phyloP scores from a whole-genome alignment of 176 grass and related monocot species.

The Coix lacrymajobi region DNA sequence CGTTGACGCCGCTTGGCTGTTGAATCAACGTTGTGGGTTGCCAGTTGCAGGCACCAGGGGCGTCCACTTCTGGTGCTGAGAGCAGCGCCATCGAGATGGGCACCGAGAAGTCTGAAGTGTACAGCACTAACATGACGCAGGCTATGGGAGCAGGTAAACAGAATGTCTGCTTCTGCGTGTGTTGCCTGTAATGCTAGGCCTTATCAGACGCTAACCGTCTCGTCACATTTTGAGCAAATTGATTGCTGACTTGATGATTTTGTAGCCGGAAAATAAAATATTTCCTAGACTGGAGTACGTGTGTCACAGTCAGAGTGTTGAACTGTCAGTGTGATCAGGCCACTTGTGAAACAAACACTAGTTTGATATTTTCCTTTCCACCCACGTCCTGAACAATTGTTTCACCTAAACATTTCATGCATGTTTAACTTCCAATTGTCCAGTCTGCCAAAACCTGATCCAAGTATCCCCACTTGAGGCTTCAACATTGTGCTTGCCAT shows the following conservation, averaged over 20 bases:
- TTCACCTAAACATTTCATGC: background rate
- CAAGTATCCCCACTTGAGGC: background rate
- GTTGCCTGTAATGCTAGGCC: background rate
- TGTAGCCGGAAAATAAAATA: background rate
- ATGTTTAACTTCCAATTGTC: background rate
- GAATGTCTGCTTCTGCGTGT: background rate
- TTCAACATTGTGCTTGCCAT: background rate
- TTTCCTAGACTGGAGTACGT: background rate
- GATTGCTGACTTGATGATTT: background rate
- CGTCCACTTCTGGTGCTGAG: slow-evolving; percentile 45
- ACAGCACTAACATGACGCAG: slow-evolving; percentile 83
- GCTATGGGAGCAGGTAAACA: slow-evolving; percentile 84
- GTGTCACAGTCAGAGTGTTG: slow-evolving; percentile 12
- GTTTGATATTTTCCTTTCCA: background rate
- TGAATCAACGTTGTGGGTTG: background rate
- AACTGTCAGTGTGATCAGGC: background rate
- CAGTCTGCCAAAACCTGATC: background rate
- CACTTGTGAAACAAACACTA: background rate
- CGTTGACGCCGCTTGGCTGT: background rate
- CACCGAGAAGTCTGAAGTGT: slow-evolving; percentile 54
- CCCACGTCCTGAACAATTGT: background rate
- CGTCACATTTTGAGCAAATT: background rate
- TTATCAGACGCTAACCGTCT: background rate
- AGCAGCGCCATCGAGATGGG: slow-evolving; percentile 34
- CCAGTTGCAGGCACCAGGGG: slow-evolving; percentile 38